Evolutionary conservation across 129 eudicot species (phyloP), one percentile per base, ranked within the genome.

Genomic region (Flaveria brownii): DNA sequence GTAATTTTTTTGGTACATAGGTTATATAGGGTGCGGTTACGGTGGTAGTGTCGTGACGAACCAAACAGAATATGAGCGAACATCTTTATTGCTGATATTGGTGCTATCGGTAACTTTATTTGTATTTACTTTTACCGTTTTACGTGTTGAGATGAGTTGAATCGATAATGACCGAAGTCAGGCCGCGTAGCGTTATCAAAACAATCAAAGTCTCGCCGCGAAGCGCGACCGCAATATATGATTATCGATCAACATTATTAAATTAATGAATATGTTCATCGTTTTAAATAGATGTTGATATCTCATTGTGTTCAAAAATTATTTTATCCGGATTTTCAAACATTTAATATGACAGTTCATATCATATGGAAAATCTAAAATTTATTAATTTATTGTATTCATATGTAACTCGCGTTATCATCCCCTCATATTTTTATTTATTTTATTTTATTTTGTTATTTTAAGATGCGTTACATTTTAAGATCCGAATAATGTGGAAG

Each of bases 401-500:
- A 49, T 23, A 59, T 22, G 62, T 10, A 59, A 10, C 65, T 20
- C 8, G 65, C 65, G n/a, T 6, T 59, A 59, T 59, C 65, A 59
- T 59, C 33, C 23, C 33, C 65, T 57, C 17, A 61, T 4, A 7
- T 56, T 18, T 55, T 6, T 15, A 0, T 56, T 9, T 45, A 45
- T 45, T 56, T 56, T 36, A 36, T 5, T 5, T 36, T 36, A 36
- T 36, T 5, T 36, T 36, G 9, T 20, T 61, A 61, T 26, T 59
- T 63, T 63, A 63, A 63, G 45, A 30, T 30, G 10, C 45, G 6
- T 14, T 6, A 63, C 28, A 26, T 63, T 30, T 63, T 13, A 63
- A 63, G 69, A 63, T 63, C 69, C 69, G 46, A 30, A 63, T 30
- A 63, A 63, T 63, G 46, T 63, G 69, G 69, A 63, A 28, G 46